Conservation (phyloP, 495 filamentous ascomycete species). For the Penicillium cataractarum region DNA sequence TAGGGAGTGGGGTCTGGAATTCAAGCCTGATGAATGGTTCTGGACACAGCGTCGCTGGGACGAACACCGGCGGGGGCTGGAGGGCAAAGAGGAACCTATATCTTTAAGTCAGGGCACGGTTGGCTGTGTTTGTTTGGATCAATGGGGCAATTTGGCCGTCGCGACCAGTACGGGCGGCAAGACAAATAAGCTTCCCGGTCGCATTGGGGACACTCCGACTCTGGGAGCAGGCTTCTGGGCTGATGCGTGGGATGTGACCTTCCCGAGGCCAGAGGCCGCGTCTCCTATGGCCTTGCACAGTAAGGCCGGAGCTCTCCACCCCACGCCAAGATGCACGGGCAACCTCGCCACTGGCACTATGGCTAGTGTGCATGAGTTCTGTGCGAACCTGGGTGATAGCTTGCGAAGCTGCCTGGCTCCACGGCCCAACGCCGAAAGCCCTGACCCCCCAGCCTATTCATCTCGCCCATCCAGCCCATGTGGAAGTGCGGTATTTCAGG, state of each 20-base stretch:
- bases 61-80: slow-evolving; percentile 72
- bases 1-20: slow-evolving; percentile 65
- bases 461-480: neutral
- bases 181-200: slow-evolving; percentile 84
- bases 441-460: slow-evolving; percentile 13
- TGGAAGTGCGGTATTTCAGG: neutral
- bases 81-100: slow-evolving; percentile 41
- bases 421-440: slow-evolving; percentile 18
- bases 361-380: neutral
- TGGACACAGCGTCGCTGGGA: slow-evolving; percentile 81
- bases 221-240: slow-evolving; percentile 91
- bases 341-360: neutral
- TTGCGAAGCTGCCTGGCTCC: slow-evolving; percentile 58
- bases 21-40: slow-evolving; percentile 73
- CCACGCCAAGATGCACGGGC: neutral
- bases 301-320: neutral
- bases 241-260: slow-evolving; percentile 68
- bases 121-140: slow-evolving; percentile 79
- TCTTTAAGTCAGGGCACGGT: slow-evolving; percentile 73
- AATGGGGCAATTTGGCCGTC: slow-evolving; percentile 68
- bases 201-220: slow-evolving; percentile 87
- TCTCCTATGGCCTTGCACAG: neutral
- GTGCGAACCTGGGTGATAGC: slow-evolving; percentile 6
- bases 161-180: slow-evolving; percentile 88
- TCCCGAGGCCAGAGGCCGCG: neutral